Evolutionary conservation across 2,329 filamentous ascomycete species (phyloP).

Genomic region (Nigrospora sphaerica): DNA sequence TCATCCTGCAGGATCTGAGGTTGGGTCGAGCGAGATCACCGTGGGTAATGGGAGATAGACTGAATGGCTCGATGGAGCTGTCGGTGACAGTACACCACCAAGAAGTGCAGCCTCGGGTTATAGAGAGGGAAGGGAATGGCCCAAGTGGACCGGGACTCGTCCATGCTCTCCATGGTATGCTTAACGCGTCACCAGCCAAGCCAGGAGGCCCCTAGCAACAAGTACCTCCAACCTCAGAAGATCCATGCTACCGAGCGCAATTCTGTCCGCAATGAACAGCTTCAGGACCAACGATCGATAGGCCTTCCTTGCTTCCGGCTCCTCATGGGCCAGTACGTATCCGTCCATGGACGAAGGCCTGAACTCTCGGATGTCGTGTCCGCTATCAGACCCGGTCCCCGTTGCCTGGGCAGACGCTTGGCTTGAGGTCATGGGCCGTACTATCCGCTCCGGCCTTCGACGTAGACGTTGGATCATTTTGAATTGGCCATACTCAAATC

Average conservation of each 20-base stretch:
- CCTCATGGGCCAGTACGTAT: slow-evolving; percentile 30
- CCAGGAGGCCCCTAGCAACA: slow-evolving; percentile 22
- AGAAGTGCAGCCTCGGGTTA: too few relatives aligned
- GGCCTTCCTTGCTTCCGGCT: slow-evolving; percentile 13
- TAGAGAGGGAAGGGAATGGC: too few relatives aligned
- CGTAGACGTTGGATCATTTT: slow-evolving; percentile 37
- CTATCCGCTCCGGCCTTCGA: slow-evolving; percentile 30
- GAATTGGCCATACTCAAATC: slow-evolving; percentile 33
- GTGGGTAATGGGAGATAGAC: too few relatives aligned
- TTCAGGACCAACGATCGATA: slow-evolving; percentile 32
- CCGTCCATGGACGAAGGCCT: slow-evolving; percentile 45
- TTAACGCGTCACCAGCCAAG: slow-evolving; percentile 18
- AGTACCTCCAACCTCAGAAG: slow-evolving; percentile 25
- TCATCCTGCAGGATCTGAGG: too few relatives aligned
- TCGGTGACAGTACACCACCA: too few relatives aligned
- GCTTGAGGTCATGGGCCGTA: slow-evolving; percentile 32
- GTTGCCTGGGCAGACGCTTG: slow-evolving; percentile 8
- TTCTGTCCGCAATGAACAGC: slow-evolving; percentile 36
- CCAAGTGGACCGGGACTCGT: too few relatives aligned
- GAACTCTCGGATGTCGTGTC: slow-evolving; percentile 37
- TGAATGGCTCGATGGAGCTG: too few relatives aligned
- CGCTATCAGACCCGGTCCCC: slow-evolving; percentile 1
- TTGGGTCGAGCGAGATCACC: too few relatives aligned
- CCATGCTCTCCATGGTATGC: neutral
- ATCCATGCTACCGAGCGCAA: slow-evolving; percentile 27